These are phyloP conservation scores for Penicillium psychrosexuale DNA, from an alignment of 2,329 filamentous ascomycete genomes.

Conservation along the genomic window DNA sequence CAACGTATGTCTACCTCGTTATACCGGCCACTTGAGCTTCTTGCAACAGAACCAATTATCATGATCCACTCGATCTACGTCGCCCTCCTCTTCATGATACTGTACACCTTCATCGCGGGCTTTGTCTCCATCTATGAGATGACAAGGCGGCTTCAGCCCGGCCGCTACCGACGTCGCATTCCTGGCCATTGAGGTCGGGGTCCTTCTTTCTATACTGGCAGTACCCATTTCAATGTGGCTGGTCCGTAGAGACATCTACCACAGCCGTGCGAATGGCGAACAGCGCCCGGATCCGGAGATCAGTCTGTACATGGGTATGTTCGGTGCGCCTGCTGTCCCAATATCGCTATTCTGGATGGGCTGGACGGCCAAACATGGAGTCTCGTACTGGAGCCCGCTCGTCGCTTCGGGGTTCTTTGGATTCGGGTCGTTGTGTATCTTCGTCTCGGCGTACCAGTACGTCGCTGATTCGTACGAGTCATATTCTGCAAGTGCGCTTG, in stretches of 20 bases:
- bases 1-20: conserved; percentile 43
- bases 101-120: conserved; percentile 41
- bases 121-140: conserved; percentile 51
- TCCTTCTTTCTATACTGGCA: conserved; percentile 37
- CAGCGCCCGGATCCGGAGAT: conserved; percentile 51
- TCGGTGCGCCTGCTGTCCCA: conserved; percentile 50
- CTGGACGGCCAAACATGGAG: conserved; percentile 48
- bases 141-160: conserved; percentile 48
- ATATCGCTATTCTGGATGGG: conserved; percentile 58
- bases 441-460: conserved; percentile 53
- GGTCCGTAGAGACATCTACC: conserved; percentile 43
- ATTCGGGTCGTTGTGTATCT: conserved; percentile 49
- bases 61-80: conserved; percentile 28
- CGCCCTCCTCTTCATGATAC: conserved; percentile 31
- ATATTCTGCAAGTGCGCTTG: conserved; percentile 49
- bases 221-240: conserved; percentile 48
- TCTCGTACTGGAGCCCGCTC: conserved; percentile 52
- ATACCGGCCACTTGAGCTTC: conserved; percentile 49
- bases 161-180: conserved; percentile 50
- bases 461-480: conserved; percentile 56
- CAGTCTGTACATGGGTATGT: conserved; percentile 53
- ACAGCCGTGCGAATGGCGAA: conserved; percentile 41
- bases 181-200: conserved; percentile 46
- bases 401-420: conserved; percentile 52
- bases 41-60: conserved; percentile 44